Percentiles rank a stretch among this genome's conserved stretches.
Evolutionary conservation across 306 rosid genomes (phyloP).

Genomic region (Ormosia semicastrata): DNA sequence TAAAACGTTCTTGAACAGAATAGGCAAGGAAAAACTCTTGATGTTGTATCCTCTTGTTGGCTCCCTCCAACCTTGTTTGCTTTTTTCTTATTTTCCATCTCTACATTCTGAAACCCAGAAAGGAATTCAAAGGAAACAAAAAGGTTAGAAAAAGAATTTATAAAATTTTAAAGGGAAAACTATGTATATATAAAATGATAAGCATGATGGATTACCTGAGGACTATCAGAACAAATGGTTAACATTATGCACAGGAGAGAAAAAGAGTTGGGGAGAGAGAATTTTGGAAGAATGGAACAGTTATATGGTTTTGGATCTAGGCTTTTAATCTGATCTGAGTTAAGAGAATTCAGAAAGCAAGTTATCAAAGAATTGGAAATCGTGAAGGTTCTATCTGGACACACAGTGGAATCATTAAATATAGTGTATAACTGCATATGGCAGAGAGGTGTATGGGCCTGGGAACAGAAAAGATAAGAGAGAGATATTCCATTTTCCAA

Average conservation of each 20-base stretch:
- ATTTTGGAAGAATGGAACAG: not conserved
- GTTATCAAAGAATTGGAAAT: conserved; percentile 47
- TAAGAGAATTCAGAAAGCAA: conserved; percentile 44
- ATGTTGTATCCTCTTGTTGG: conserved; percentile 31
- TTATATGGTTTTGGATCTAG: not conserved
- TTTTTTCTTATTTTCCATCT: conserved; percentile 45
- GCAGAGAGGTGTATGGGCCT: conserved; percentile 64
- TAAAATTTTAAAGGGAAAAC: not conserved
- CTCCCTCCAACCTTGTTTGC: conserved; percentile 26
- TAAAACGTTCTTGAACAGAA: conserved; percentile 77
- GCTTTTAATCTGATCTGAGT: conserved; percentile 39
- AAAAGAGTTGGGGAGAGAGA: not conserved
- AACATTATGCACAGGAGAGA: conserved; percentile 3
- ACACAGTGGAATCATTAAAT: conserved; percentile 37
- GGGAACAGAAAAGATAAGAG: conserved; percentile 72
- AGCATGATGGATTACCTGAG: conserved; percentile 1
- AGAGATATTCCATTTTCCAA: conserved; percentile 51
- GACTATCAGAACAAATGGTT: conserved; percentile 12
- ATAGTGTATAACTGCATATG: conserved; percentile 23
- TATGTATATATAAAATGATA: not conserved
- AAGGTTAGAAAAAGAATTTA: not conserved
- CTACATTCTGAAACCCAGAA: conserved; percentile 22
- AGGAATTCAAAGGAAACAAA: not conserved
- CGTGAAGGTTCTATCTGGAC: conserved; percentile 34
- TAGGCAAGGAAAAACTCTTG: conserved; percentile 64